Percentiles rank a stretch among this genome's conserved stretches.
Evolutionary conservation across 2,329 filamentous ascomycete species (phyloP).

Genomic region (Aspergillus jensenii): DNA sequence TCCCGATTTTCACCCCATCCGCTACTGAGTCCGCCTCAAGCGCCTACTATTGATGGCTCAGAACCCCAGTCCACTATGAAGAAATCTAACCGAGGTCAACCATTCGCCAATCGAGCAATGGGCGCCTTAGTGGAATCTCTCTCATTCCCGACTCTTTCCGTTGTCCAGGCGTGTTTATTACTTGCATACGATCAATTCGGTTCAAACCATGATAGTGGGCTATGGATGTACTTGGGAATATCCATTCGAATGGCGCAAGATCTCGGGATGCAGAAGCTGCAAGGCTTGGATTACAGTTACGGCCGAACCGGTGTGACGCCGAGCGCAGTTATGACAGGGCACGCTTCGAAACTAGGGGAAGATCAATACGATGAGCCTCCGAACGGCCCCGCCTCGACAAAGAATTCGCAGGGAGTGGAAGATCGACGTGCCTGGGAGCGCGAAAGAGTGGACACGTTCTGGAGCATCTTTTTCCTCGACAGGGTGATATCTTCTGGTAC

Average conservation of each 20-base stretch:
- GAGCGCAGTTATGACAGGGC: conserved; percentile 51
- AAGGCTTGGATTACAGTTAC: conserved; percentile 64
- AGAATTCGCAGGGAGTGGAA: conserved; percentile 49
- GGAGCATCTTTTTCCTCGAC: conserved; percentile 86
- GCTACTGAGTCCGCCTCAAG: conserved; percentile 49
- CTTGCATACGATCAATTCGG: conserved; percentile 90
- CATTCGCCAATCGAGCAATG: conserved; percentile 80
- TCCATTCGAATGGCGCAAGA: conserved; percentile 82
- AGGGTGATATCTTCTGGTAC: conserved; percentile 85
- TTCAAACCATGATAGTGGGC: conserved; percentile 79
- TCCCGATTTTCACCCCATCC: conserved; percentile 72
- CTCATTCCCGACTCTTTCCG: conserved; percentile 76
- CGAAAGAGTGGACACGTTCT: conserved; percentile 83
- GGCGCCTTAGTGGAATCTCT: conserved; percentile 81
- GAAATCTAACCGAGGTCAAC: conserved; percentile 69
- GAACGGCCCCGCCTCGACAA: conserved; percentile 23
- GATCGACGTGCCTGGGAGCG: conserved; percentile 67
- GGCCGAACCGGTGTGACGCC: conserved; percentile 57
- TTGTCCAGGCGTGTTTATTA: conserved; percentile 78
- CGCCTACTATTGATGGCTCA: conserved; percentile 50
- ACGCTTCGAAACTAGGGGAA: conserved; percentile 44
- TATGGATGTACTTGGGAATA: conserved; percentile 92
- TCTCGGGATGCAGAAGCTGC: conserved; percentile 76
- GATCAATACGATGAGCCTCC: conserved; percentile 47
- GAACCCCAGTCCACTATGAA: conserved; percentile 32